Evolutionary conservation across 768 basidiomycete genomes (phyloP), one percentile per base, ranked within the genome.

Genomic region (Tubosaeta sp.): DNA sequence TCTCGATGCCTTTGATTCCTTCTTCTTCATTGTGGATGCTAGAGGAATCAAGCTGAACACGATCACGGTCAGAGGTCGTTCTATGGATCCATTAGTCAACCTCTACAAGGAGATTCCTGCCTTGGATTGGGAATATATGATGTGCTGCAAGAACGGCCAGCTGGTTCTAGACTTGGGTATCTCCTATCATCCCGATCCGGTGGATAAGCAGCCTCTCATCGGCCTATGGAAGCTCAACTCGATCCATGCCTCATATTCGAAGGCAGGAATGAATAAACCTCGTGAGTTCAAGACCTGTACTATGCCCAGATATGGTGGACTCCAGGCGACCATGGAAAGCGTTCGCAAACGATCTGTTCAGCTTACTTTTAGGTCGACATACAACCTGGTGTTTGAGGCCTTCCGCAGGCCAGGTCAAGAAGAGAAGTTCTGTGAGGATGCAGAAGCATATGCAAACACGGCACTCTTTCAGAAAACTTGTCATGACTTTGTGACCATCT

Each of bases 21-120:
- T 57, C 43, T 59, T 51, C 48, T 61, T 59, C 38, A 54, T 61
- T 8, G 25, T 31, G 0, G 55, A 61, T 7, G 27, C 26, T 38
- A 56, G 53, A 39, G 56, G 56, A 0, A 53, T 59, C 39, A 60
- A 60, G 34, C 51, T 59, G 1, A 38, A 46, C 34, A 61, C 54
- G 0, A 12, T 51, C 29, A 55, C 50, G 0, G 34, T 55, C 46
- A 31, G 14, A 9, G 50, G 46, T 38, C 41, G 35, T n/a, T 47
- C 50, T 29, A 38, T 2, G 8, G n/a, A 55, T 47, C 50, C 46
- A 1, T 43, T 55, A 46, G n/a, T 47, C 13, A 51, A 2, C 14
- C 54, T 51, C 42, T 55, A 38, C 46, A 17, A 10, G 27, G 50
- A 55, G 17, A 48, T 55, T 41, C 54, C 54, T 8, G 46, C 51